Evolutionary conservation across 1,139 yeast genomes (phyloP).

Genomic region (Blastobotrys serpentis): DNA sequence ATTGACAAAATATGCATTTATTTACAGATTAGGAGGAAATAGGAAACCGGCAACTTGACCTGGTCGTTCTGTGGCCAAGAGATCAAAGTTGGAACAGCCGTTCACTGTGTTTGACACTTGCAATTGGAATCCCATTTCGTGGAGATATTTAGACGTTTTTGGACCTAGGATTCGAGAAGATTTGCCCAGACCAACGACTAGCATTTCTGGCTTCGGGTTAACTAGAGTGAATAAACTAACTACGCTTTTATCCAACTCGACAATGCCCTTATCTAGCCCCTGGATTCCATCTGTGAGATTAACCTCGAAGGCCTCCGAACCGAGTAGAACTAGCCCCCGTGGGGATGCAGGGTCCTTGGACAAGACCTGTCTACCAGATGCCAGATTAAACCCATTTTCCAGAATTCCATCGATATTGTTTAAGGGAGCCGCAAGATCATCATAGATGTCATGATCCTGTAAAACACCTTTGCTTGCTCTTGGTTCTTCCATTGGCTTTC

Average conservation of each 20-base stretch:
- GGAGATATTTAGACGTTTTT: constrained; percentile 49
- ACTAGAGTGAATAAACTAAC: constrained; percentile 54
- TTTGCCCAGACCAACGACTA: constrained; percentile 68
- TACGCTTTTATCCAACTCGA: constrained; percentile 40
- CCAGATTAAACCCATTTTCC: constrained; percentile 47
- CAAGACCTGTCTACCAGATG: constrained; percentile 45
- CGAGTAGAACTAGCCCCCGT: constrained; percentile 58
- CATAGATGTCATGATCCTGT: constrained; percentile 37
- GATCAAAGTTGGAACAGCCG: constrained; percentile 70
- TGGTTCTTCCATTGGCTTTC: constrained; percentile 16
- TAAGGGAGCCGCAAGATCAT: constrained; percentile 36
- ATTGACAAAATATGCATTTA: too few relatives aligned
- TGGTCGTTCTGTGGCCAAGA: constrained; percentile 79
- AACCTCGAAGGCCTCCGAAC: constrained; percentile 63
- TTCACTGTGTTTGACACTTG: constrained; percentile 66
- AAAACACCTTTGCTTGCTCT: constrained; percentile 27
- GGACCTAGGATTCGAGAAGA: constrained; percentile 63
- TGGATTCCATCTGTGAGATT: constrained; percentile 42
- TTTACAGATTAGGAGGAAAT: constrained; percentile 64
- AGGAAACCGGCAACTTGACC: constrained; percentile 65
- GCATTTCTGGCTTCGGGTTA: constrained; percentile 76
- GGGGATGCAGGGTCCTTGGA: constrained; percentile 52
- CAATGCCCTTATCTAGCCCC: constrained; percentile 40
- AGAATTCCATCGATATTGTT: constrained; percentile 48
- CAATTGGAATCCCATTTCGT: constrained; percentile 61